Conservation (phyloP, 2,329 filamentous ascomycete species). For the Hypoxylon sp. region DNA sequence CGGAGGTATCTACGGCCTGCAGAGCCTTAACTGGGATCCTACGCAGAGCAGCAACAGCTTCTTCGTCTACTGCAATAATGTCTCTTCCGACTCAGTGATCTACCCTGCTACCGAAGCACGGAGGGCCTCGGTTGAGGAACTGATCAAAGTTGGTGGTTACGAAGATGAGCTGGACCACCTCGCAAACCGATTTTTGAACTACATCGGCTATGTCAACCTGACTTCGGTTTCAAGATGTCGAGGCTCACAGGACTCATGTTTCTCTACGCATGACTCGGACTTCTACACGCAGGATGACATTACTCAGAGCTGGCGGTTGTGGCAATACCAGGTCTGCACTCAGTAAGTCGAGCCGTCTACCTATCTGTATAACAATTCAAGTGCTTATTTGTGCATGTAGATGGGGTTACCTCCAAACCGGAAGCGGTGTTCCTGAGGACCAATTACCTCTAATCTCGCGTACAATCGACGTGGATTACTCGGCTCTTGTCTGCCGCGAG, state of each 20-base stretch:
- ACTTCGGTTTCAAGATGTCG: slow-evolving; percentile 50
- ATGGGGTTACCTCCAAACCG: slow-evolving; percentile 86
- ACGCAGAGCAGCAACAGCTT: slow-evolving; percentile 59
- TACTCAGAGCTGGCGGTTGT: slow-evolving; percentile 61
- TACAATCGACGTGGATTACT: slow-evolving; percentile 74
- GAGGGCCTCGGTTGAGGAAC: slow-evolving; percentile 55
- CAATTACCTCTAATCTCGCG: slow-evolving; percentile 81
- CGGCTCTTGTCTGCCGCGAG: slow-evolving; percentile 72
- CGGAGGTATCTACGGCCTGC: slow-evolving; percentile 61
- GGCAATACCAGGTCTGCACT: slow-evolving; percentile 70
- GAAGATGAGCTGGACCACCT: slow-evolving; percentile 57
- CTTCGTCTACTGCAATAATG: slow-evolving; percentile 64
- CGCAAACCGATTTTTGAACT: slow-evolving; percentile 65
- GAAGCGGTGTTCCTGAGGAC: slow-evolving; percentile 75
- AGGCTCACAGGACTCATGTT: slow-evolving; percentile 58
- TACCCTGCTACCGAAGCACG: slow-evolving; percentile 60
- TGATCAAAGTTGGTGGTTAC: slow-evolving; percentile 62
- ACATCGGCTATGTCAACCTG: slow-evolving; percentile 62
- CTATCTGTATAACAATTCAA: background rate
- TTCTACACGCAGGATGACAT: slow-evolving; percentile 58
- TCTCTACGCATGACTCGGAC: slow-evolving; percentile 54
- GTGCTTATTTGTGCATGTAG: slow-evolving; percentile 56
- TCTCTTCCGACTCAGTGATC: slow-evolving; percentile 60
- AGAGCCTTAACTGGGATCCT: slow-evolving; percentile 70
- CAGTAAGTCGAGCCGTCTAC: slow-evolving; percentile 58